A percentile compares a stretch with the other conserved stretches of the same genome.
Evolutionary conservation across 371 early-diverging fungal genomes (phyloP).

Genomic region (Lichtheimia ramosa): DNA sequence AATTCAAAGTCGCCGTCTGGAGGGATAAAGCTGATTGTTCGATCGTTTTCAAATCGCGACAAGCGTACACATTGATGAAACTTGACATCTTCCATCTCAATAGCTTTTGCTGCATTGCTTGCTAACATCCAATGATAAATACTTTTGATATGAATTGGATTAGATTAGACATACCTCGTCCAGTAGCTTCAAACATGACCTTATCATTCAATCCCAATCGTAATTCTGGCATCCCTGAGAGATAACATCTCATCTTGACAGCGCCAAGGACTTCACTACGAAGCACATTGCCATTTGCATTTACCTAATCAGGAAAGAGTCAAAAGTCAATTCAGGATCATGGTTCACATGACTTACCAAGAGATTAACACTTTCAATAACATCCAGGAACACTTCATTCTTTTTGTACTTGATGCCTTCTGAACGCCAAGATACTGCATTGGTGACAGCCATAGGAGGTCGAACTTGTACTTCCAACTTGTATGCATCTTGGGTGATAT

Average conservation of each 20-base stretch:
- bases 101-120: slow-evolving; percentile 86
- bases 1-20: slow-evolving; percentile 98
- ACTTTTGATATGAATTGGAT: background rate
- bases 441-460: slow-evolving; percentile 97
- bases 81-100: slow-evolving; percentile 99
- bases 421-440: slow-evolving; percentile 97
- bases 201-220: slow-evolving; percentile 97
- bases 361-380: slow-evolving; percentile 96
- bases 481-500: slow-evolving; percentile 97
- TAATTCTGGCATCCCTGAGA: slow-evolving; percentile 98
- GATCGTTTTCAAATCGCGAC: slow-evolving; percentile 93
- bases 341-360: slow-evolving; percentile 57
- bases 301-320: slow-evolving; percentile 44
- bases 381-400: slow-evolving; percentile 98
- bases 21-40: slow-evolving; percentile 93
- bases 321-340: background rate
- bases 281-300: slow-evolving; percentile 93
- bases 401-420: slow-evolving; percentile 97
- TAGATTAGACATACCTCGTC: slow-evolving; percentile 60
- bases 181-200: slow-evolving; percentile 96
- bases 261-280: slow-evolving; percentile 95
- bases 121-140: slow-evolving; percentile 10
- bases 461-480: slow-evolving; percentile 88
- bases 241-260: slow-evolving; percentile 94
- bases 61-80: slow-evolving; percentile 99